Evolutionary conservation across 306 rosid species (phyloP), one percentile per base, ranked within the genome.

Genomic region (Lupinus albus): DNA sequence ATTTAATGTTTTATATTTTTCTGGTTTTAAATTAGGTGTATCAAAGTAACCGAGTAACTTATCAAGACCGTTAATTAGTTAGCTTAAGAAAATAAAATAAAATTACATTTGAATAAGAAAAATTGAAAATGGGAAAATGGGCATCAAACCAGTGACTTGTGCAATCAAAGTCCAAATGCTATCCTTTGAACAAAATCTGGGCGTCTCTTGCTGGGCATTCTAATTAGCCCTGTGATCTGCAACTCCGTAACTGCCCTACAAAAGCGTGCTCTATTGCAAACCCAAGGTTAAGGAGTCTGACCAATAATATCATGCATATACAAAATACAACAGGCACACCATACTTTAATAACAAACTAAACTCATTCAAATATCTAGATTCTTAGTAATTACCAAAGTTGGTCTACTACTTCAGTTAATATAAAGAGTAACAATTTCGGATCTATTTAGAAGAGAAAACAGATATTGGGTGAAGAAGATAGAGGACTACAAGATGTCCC

Each of bases 141-240:
- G 42, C 41, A 67, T 38, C 44, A 71, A 54, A 33, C 30, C 14
- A 13, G 33, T 16, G 30, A 55, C 52, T 10, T 38, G 1, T n/a
- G 15, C 36, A 63, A 62, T 81, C 83, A 89, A 25, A 89, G 74
- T 51, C 98, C 98, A 74, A 93, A 93, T 57, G 90, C 93, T 44
- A 89, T 85, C 80, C 97, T 83, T 65, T 93, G 97, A 47, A 88
- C 94, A 80, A 39, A 89, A 73, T 93, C 88, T 5, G 87, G 83
- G 46, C 98, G 97, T 70, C 92, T 89, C 84, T 86, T 89, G 86
- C 87, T 83, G 8, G 95, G 96, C 95, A 89, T 84, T 78, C 96
- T 88, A 58, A 93, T 76, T 57, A 93, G 84, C 39, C 96, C 98
- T 5, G 89, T 79, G 62, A 93, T 86, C 83, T 86, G 97, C 53